Base-by-base conservation (phyloP, 1,284 basidiomycete genomes). In the Inonotus obliquus region DNA sequence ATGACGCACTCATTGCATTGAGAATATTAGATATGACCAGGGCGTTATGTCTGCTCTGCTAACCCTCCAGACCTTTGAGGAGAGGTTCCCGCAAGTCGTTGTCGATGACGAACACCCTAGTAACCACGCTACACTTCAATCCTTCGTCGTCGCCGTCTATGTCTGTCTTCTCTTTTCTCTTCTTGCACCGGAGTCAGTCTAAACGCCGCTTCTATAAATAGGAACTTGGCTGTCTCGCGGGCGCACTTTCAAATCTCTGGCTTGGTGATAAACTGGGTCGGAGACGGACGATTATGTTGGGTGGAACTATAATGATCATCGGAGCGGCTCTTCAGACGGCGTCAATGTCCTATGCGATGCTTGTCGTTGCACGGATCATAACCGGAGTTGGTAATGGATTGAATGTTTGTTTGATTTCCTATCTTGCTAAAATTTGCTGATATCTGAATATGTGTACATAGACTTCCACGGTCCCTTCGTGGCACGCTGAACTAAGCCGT, bases 371-470 rank as follows among this genome's bases (percentile, higher is more conserved):
- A 10, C 83, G 86, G 23, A 78, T 86, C 44, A 69, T 88, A 52
- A 84, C 84, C 0, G 85, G 86, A 35, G 67, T 89, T 19, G 85
- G 87, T 10, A 89, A 89, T 67, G 87, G 87, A 29, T 70, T 88
- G 54, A 87, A 88, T 67, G 82, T 83, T 59, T 35, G 79, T 69
- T 47, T 13, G 27, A 27, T 25, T 32, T 5, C 54, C 44, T 4
- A 14, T 23, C 21, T 39, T 37, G n/a, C 29, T 13, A 7, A 39
- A 9, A 37, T n/a, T 32, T 35, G 27, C 10, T 45, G 14, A 32
- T 19, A 35, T 13, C 44, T 47, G n/a, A 52, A 76, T 17, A 39
- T 38, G 76, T 72, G 0, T 70, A 77, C 29, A 10, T 77, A 86
- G 83, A 86, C 84, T 1, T 85, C 83, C 2, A 85, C 83, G 10